Conservation (phyloP, 768 basidiomycete genomes). For the Boletus barrowsii region DNA sequence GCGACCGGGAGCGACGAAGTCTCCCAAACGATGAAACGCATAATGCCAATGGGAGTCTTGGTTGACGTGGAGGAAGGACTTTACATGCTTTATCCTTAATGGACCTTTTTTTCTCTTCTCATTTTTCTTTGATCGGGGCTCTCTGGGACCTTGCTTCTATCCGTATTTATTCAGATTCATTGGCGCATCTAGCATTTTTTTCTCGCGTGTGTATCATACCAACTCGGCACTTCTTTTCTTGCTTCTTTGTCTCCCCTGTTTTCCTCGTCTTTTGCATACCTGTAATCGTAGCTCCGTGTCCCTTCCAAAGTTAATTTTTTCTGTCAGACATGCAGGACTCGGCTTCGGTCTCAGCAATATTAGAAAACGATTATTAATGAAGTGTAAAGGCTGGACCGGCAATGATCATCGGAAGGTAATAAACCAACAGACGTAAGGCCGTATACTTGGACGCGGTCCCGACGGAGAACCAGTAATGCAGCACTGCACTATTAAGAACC, state of each 20-base stretch:
- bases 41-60: slow-evolving; percentile 1
- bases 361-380: slow-evolving; percentile 6
- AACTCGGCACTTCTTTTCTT: neutral
- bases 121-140: neutral
- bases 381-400: neutral
- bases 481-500: too few species aligned
- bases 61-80: neutral
- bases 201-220: slow-evolving; percentile 12
- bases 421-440: too few species aligned
- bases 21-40: neutral
- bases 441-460: neutral
- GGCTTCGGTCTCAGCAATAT: neutral
- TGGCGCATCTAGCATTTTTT: slow-evolving; percentile 9
- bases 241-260: neutral
- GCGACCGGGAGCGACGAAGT: neutral
- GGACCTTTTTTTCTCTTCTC: neutral
- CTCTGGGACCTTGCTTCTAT: slow-evolving; percentile 4
- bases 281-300: neutral
- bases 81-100: slow-evolving; percentile 10
- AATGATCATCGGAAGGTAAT: too few species aligned
- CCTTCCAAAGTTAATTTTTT: neutral
- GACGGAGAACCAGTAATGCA: neutral
- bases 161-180: slow-evolving; percentile 19
- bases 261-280: neutral
- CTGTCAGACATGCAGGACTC: too few species aligned